Percentiles rank a stretch among this genome's conserved stretches.
phyloP scores from a whole-genome alignment of 2,329 filamentous ascomycete species.

The Colletotrichum theobromicola region DNA sequence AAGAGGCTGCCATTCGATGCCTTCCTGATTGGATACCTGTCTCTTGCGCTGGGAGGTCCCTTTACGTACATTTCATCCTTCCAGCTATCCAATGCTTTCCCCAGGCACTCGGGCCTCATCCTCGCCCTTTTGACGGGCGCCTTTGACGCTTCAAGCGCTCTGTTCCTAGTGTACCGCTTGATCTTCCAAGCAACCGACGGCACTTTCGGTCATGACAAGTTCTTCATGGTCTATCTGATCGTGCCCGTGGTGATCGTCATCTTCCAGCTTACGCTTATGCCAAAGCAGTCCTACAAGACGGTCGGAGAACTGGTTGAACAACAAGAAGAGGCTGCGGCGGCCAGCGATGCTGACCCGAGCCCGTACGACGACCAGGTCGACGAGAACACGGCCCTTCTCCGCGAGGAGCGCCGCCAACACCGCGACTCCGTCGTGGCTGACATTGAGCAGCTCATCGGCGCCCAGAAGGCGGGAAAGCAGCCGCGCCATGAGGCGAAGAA shows the following conservation, averaged over 20 bases:
- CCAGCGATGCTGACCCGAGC: slow-evolving; percentile 31
- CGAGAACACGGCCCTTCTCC: slow-evolving; percentile 60
- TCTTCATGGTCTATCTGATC: slow-evolving; percentile 75
- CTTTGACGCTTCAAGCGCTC: slow-evolving; percentile 81
- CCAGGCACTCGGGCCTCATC: slow-evolving; percentile 77
- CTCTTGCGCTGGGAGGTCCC: slow-evolving; percentile 78
- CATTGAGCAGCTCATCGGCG: slow-evolving; percentile 76
- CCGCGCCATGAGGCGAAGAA: slow-evolving; percentile 71
- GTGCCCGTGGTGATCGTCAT: slow-evolving; percentile 72
- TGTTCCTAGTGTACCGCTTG: slow-evolving; percentile 78
- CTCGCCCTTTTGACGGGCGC: slow-evolving; percentile 80
- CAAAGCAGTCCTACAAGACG: slow-evolving; percentile 80
- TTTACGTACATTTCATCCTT: slow-evolving; percentile 86
- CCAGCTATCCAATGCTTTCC: slow-evolving; percentile 85
- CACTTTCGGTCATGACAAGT: slow-evolving; percentile 65
- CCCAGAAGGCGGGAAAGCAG: slow-evolving; percentile 65
- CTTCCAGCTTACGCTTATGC: slow-evolving; percentile 75
- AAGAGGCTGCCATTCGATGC: slow-evolving; percentile 72
- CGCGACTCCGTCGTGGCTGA: slow-evolving; percentile 70
- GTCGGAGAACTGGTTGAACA: slow-evolving; percentile 82
- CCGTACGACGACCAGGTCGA: slow-evolving; percentile 61
- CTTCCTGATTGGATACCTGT: slow-evolving; percentile 75
- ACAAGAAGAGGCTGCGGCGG: slow-evolving; percentile 58
- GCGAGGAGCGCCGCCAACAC: slow-evolving; percentile 62
- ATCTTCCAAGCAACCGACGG: slow-evolving; percentile 64